Conservation (phyloP, 2,329 filamentous ascomycete species). For the Alternaria sp. region DNA sequence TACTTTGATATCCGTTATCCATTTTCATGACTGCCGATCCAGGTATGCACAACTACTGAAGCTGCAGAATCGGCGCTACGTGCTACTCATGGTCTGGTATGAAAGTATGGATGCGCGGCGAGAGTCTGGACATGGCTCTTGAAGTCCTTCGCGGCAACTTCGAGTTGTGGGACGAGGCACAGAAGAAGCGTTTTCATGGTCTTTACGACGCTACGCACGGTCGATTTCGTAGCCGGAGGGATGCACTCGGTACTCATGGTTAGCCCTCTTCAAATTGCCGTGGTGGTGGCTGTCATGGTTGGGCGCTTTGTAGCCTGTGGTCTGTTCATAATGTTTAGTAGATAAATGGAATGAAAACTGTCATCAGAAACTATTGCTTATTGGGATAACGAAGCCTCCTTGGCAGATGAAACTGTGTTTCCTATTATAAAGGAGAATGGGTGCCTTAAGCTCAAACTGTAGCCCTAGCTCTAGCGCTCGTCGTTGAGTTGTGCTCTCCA, state of each 20-base stretch:
- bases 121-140: slow-evolving; percentile 31
- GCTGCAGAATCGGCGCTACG: slow-evolving; percentile 6
- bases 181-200: too few species aligned
- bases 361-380: background rate
- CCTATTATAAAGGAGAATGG: background rate
- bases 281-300: background rate
- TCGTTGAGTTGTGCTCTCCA: background rate
- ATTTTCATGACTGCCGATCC: background rate
- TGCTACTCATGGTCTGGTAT: background rate
- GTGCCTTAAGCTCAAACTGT: background rate
- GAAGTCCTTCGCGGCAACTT: slow-evolving; percentile 19
- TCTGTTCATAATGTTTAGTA: background rate
- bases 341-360: background rate
- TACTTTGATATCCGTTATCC: background rate
- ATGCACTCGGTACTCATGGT: too few species aligned
- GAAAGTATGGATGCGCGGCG: slow-evolving; percentile 29
- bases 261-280: too few species aligned
- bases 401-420: background rate
- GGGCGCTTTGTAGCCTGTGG: background rate
- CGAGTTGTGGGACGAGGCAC: too few species aligned
- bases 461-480: background rate
- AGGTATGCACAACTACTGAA: background rate
- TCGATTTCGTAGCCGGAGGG: too few species aligned
- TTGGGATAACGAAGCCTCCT: background rate
- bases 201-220: too few species aligned